Percentiles rank a stretch among this genome's conserved stretches.
phyloP scores from a whole-genome alignment of 2,329 filamentous ascomycete species.

The Penicillium crustosum region DNA sequence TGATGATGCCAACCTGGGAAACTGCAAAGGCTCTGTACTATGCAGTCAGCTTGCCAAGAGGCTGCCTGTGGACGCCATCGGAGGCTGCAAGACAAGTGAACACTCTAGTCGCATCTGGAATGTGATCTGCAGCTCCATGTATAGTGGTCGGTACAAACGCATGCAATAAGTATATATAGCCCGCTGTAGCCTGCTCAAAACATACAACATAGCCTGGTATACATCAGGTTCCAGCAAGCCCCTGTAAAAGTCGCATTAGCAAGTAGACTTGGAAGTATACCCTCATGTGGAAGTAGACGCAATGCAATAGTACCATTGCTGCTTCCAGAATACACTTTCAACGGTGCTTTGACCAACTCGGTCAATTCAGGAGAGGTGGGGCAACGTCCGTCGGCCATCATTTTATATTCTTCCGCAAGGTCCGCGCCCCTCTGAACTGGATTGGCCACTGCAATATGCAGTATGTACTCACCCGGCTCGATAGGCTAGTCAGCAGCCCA shows the following conservation, averaged over 20 bases:
- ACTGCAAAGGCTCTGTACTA: slow-evolving; percentile 15
- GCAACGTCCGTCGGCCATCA: slow-evolving; percentile 8
- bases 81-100: slow-evolving; percentile 6
- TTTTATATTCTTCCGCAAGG: slow-evolving; percentile 21
- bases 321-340: slow-evolving; percentile 11
- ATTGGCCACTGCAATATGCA: slow-evolving; percentile 6
- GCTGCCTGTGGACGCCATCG: not conserved
- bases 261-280: not conserved
- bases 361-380: slow-evolving; percentile 29
- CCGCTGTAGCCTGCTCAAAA: not conserved
- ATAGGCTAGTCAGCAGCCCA: slow-evolving; percentile 2
- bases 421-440: slow-evolving; percentile 12
- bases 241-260: not conserved
- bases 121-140: slow-evolving; percentile 8
- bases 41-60: slow-evolving; percentile 21
- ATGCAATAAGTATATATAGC: slow-evolving; percentile 1
- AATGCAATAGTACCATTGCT: slow-evolving; percentile 9
- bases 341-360: slow-evolving; percentile 23
- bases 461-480: not conserved
- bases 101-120: slow-evolving; percentile 4
- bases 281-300: not conserved
- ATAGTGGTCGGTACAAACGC: not conserved
- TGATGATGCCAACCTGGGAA: slow-evolving; percentile 7
- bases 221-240: not conserved
- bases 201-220: not conserved